A percentile compares a stretch with the other conserved stretches of the same genome.
Evolutionary conservation across 768 basidiomycete genomes (phyloP).

Genomic region (Neoboletus subvelutipes): DNA sequence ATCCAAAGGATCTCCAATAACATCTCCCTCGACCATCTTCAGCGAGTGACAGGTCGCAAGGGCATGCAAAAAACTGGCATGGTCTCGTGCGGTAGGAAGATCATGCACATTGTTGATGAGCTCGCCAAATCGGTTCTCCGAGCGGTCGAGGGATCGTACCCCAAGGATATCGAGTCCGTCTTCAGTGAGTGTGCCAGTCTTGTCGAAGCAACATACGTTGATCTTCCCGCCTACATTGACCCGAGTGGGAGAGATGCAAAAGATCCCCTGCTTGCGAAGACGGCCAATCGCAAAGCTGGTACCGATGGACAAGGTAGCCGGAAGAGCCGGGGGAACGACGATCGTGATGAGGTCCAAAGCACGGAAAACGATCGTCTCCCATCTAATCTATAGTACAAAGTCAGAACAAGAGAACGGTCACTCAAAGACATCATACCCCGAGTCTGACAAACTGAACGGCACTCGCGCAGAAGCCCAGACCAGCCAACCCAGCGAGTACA

Average conservation of each 20-base stretch:
- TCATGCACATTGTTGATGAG: conserved; percentile 85
- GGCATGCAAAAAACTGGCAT: conserved; percentile 86
- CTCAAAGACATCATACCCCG: conserved; percentile 50
- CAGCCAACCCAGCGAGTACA: conserved; percentile 89
- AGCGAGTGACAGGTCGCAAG: conserved; percentile 95
- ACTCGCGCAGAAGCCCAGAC: conserved; percentile 86
- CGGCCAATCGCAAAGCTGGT: conserved; percentile 92
- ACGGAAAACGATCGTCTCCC: conserved; percentile 88
- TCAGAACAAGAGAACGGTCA: conserved; percentile 1
- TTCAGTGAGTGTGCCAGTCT: conserved; percentile 97
- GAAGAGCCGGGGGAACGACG: conserved; percentile 95
- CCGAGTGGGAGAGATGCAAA: conserved; percentile 94
- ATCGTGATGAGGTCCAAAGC: conserved; percentile 95
- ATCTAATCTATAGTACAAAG: conserved; percentile 59
- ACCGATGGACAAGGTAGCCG: conserved; percentile 95
- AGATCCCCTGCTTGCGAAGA: conserved; percentile 83
- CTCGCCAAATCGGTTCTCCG: conserved; percentile 81
- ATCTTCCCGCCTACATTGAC: conserved; percentile 96
- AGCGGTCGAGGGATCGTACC: conserved; percentile 80
- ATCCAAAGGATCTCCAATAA: conserved; percentile 96
- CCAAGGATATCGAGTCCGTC: conserved; percentile 97
- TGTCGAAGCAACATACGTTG: conserved; percentile 98
- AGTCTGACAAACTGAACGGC: conserved; percentile 90
- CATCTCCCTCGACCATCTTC: conserved; percentile 81
- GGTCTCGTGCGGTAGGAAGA: conserved; percentile 67